Evolutionary conservation across 768 basidiomycete species (phyloP).

Genomic region (Mycena olivaceomarginata): DNA sequence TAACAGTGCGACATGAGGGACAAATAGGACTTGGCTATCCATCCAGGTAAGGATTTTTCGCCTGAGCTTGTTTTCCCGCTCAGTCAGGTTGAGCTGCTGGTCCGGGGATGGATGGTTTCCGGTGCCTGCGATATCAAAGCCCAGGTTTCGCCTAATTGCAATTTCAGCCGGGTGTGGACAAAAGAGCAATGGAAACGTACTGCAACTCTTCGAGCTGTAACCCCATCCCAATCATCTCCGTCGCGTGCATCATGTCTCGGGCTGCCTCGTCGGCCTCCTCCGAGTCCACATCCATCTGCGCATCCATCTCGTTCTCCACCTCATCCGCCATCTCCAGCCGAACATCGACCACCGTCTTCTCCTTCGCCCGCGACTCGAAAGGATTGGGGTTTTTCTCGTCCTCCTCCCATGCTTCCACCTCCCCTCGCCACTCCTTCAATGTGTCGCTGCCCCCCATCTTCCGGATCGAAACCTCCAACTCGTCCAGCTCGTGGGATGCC

Average conservation of each 20-base stretch:
- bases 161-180: not conserved
- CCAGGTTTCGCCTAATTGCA: constrained; percentile 2
- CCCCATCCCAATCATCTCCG: constrained; percentile 38
- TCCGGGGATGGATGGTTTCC: constrained; percentile 16
- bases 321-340: constrained; percentile 45
- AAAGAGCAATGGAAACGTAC: constrained; percentile 9
- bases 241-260: constrained; percentile 27
- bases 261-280: not conserved
- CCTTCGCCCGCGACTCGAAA: constrained; percentile 22
- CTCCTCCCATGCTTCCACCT: constrained; percentile 24
- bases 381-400: constrained; percentile 31
- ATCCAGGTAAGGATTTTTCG: constrained; percentile 31
- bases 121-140: constrained; percentile 3
- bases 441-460: not conserved
- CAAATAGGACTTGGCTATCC: constrained; percentile 21
- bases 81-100: constrained; percentile 11
- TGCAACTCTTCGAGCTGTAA: constrained; percentile 45
- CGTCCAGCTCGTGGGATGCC: constrained; percentile 10
- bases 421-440: constrained; percentile 1
- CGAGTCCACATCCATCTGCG: not conserved
- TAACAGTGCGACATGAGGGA: constrained; percentile 20
- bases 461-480: constrained; percentile 15
- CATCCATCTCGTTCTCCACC: constrained; percentile 30
- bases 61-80: constrained; percentile 33
- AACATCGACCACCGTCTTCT: constrained; percentile 36